Base-by-base conservation (phyloP, 2,329 filamentous ascomycete species). In the Neopestalotiopsis rosae region DNA sequence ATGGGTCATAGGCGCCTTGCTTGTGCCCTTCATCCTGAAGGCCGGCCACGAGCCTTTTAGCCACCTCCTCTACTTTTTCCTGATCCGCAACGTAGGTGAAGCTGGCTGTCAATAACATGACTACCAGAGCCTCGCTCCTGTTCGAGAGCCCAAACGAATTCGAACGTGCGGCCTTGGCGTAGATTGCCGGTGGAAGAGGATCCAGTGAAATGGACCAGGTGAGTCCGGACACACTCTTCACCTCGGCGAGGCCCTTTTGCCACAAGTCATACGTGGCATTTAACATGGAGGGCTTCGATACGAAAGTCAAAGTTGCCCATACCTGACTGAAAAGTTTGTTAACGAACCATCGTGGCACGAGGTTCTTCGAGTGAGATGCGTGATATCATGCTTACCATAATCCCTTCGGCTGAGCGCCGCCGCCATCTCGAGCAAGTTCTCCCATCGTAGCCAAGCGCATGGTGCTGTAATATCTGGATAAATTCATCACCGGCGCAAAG, bases 1-100 rank as follows among this genome's bases (percentile, higher is more conserved):
- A 76, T 0, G 72, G 72, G 38, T 75, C 73, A 10, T 68, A 71
- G 5, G 58, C 72, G 34, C 62, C 69, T 4, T 69, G 69, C 45
- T 45, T 57, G n/a, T 20, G 67, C 2, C 71, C 71, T 20, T 65
- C 62, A 3, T 65, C 40, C 12, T 70, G 42, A 12, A 72, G 65
- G 17, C 28, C 32, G 28, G 17, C 10, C 1, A 71, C 65, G 5
- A 74, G 58, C 5, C 20, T 30, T 24, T 49, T 52, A 7, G 72
- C 58, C 24, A 68, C 64, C 7, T 9, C 66, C 52, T 34, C 66
- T 4, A 72, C 66, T 4, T 61, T 49, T 38, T 32, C 28, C 12
- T 71, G 68, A 40, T 72, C 71, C 0, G 4, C 40, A 2, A 61
- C 66, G 30, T 70, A n/a, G 10, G 49, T 45, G 58, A 62, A 71